Evolutionary conservation across 495 filamentous ascomycete genomes (phyloP).

Genomic region (Penicillium paradoxum): DNA sequence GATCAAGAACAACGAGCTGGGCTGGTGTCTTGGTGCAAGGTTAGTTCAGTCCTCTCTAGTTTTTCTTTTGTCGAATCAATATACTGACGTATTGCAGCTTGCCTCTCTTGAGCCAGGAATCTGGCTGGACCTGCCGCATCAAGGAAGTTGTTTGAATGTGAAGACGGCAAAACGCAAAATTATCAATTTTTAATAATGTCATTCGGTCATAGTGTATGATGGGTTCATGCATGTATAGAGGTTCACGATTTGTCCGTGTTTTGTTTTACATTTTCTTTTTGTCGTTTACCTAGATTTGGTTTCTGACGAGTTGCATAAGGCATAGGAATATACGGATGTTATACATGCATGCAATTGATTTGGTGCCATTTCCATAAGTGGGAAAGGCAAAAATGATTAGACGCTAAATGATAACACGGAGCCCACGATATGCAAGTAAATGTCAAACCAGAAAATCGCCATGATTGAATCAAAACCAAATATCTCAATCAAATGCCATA

Average conservation of each 20-base stretch:
- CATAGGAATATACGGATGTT: slow-evolving; percentile 1
- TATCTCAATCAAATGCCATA: neutral
- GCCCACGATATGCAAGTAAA: neutral
- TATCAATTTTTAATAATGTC: slow-evolving; percentile 26
- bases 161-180: slow-evolving; percentile 16
- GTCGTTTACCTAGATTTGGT: slow-evolving; percentile 20
- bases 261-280: slow-evolving; percentile 8
- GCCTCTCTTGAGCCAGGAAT: slow-evolving; percentile 65
- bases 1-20: slow-evolving; percentile 93
- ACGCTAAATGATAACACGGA: neutral
- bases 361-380: neutral
- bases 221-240: slow-evolving; percentile 34
- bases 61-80: neutral
- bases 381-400: neutral
- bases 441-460: neutral
- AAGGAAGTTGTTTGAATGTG: slow-evolving; percentile 51
- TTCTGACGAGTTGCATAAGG: slow-evolving; percentile 5
- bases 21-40: slow-evolving; percentile 97
- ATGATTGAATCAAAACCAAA: neutral
- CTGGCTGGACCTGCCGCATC: slow-evolving; percentile 73
- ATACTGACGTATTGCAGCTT: slow-evolving; percentile 50
- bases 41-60: slow-evolving; percentile 31
- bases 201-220: slow-evolving; percentile 20
- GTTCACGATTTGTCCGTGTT: slow-evolving; percentile 13
- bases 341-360: neutral